phyloP scores from a whole-genome alignment of 1,284 basidiomycete genomes.

The Naganishia albida region DNA sequence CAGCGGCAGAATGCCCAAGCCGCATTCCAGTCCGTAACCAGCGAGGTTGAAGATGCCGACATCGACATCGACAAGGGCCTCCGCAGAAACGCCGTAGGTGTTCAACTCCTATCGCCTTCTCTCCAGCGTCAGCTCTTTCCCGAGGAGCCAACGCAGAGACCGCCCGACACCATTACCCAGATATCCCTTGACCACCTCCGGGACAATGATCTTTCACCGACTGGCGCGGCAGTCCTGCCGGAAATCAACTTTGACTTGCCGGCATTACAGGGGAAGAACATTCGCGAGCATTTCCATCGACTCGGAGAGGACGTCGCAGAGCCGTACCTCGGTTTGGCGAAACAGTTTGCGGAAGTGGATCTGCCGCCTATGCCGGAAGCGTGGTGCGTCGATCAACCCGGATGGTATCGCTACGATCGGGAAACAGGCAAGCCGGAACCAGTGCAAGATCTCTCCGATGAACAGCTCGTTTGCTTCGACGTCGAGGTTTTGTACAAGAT shows the following conservation, averaged over 20 bases:
- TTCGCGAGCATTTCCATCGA: constrained; percentile 86
- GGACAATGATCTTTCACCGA: constrained; percentile 75
- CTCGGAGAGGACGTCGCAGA: constrained; percentile 73
- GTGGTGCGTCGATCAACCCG: constrained; percentile 71
- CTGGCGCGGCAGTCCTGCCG: constrained; percentile 75
- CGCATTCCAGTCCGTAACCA: too few relatives aligned
- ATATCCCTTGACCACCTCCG: constrained; percentile 78
- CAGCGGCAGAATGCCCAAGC: too few relatives aligned
- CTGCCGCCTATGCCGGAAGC: constrained; percentile 66
- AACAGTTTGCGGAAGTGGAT: constrained; percentile 61
- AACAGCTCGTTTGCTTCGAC: constrained; percentile 78
- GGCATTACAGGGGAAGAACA: constrained; percentile 73
- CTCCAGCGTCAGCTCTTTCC: constrained; percentile 85
- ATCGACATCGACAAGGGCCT: constrained; percentile 18
- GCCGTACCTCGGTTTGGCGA: constrained; percentile 78
- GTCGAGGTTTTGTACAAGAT: constrained; percentile 89
- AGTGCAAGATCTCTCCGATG: constrained; percentile 60
- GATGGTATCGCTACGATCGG: constrained; percentile 84
- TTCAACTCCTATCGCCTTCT: constrained; percentile 80
- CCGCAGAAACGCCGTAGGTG: constrained; percentile 78
- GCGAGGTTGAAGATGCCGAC: too few relatives aligned
- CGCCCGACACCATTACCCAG: constrained; percentile 65
- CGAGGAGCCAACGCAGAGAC: constrained; percentile 65
- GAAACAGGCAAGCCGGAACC: constrained; percentile 43
- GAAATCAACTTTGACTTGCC: constrained; percentile 81